Evolutionary conservation across 345 rosid species (phyloP), one percentile per base, ranked within the genome.

Genomic region (Camelina laxa): DNA sequence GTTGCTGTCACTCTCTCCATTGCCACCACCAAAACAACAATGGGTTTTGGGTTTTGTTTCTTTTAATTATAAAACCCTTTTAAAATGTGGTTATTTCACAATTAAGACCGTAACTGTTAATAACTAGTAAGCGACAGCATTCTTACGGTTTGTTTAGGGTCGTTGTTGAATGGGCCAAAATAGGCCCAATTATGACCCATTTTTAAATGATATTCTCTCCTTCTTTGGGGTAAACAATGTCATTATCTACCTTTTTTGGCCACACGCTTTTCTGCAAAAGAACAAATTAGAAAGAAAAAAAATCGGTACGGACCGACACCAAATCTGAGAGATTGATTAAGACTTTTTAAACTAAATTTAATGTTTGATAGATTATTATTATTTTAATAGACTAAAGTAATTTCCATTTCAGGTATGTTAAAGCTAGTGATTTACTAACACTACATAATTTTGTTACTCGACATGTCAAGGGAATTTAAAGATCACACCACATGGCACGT

Each of bases 1-100:
- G 59, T 15, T 31, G 56, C 42, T 35, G 60, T 67, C 60, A 69
- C 61, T 20, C 57, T 75, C 73, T 64, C 79, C 82, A 79, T 79
- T 69, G 42, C 20, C 36, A 7, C 5, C 9, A 5, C 3, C 13
- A 2, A 19, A 19, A 7, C 65, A 45, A 47, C 6, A 7, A 19
- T 9, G 11, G 41, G 7, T 33, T 33, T 49, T 38, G 59, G 5
- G 14, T 50, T 17, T 11, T 9, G 1, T 2, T 45, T 6, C 6
- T 45, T 33, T 7, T 7, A 33, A 7, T 24, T 16, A 41, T 42
- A 41, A 54, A 36, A 21, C 6, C 62, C 60, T 50, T 41, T 22
- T 4, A 5, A 17, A 27, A 42, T 69, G 19, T 69, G 2, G 12
- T 44, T 69, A 44, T 71, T 70, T 9, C 49, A 48, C 19, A 35